phyloP scores from a whole-genome alignment of 1,284 basidiomycete species.

The Puccinia horiana region DNA sequence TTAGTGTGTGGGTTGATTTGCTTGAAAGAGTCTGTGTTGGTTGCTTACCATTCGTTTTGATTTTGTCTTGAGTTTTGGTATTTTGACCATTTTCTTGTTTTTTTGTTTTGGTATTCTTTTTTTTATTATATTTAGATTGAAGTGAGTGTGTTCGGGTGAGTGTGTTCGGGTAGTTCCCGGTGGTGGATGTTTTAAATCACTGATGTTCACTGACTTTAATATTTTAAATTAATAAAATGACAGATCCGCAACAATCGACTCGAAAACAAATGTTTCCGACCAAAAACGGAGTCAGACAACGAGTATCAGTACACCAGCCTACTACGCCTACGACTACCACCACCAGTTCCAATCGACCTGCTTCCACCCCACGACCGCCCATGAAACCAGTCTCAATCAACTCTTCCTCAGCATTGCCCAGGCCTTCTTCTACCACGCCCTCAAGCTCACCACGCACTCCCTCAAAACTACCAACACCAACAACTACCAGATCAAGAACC shows the following conservation, averaged over 20 bases:
- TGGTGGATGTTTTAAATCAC: no score
- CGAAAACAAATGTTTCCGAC: slow-evolving; percentile 16
- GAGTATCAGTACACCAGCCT: slow-evolving; percentile 5
- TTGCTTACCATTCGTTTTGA: slow-evolving; percentile 28
- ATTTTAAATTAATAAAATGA: no score
- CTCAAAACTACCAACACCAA: not conserved
- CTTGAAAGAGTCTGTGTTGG: not conserved
- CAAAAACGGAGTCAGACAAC: not conserved
- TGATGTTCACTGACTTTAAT: no score
- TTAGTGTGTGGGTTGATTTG: not conserved
- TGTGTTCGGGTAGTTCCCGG: no score
- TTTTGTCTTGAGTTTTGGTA: slow-evolving; percentile 44
- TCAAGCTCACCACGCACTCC: not conserved
- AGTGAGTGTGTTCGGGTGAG: no score
- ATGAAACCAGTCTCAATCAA: not conserved
- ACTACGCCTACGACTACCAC: not conserved
- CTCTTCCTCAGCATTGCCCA: not conserved
- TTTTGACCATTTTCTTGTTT: slow-evolving; percentile 20
- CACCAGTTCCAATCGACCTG: not conserved
- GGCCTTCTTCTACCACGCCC: no score
- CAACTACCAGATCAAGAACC: no score
- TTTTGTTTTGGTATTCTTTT: not conserved
- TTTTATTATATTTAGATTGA: no score
- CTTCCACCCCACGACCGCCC: not conserved
- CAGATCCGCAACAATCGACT: not conserved